These are phyloP conservation scores for Malassezia arunalokei DNA, from an alignment of 1,284 basidiomycete genomes.

Conservation along the genomic window DNA sequence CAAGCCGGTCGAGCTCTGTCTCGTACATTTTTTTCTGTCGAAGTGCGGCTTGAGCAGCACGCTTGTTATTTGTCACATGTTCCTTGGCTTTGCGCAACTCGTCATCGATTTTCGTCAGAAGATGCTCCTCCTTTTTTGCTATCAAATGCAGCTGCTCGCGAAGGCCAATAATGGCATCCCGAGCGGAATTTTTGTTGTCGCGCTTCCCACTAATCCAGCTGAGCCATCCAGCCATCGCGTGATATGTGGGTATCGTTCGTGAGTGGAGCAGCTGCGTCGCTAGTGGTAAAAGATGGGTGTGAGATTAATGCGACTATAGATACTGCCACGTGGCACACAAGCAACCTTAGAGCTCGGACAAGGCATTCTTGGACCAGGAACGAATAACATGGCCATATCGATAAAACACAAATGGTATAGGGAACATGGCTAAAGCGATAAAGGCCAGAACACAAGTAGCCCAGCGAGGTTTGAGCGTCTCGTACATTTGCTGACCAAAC, in stretches of 20 bases:
- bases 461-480: conserved; percentile 58
- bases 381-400: conserved; percentile 50
- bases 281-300: too few relatives aligned
- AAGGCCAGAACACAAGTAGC: conserved; percentile 63
- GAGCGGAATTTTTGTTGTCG: conserved; percentile 43
- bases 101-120: conserved; percentile 93
- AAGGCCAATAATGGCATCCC: conserved; percentile 49
- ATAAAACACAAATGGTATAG: conserved; percentile 54
- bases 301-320: too few relatives aligned
- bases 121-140: conserved; percentile 97
- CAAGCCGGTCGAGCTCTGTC: conserved; percentile 71
- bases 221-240: conserved; percentile 43
- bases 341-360: too few relatives aligned
- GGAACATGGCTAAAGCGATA: conserved; percentile 57
- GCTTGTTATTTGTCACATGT: conserved; percentile 86
- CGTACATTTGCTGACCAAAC: conserved; percentile 52
- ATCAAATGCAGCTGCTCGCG: conserved; percentile 60
- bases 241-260: not conserved
- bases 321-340: too few relatives aligned
- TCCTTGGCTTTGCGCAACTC: conserved; percentile 81
- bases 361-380: conserved; percentile 43
- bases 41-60: conserved; percentile 60
- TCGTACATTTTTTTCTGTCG: conserved; percentile 88
- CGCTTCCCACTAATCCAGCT: conserved; percentile 41
- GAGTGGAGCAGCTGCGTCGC: not conserved